phyloP scores from a whole-genome alignment of 129 eudicot species.

The Artemisia argyi region DNA sequence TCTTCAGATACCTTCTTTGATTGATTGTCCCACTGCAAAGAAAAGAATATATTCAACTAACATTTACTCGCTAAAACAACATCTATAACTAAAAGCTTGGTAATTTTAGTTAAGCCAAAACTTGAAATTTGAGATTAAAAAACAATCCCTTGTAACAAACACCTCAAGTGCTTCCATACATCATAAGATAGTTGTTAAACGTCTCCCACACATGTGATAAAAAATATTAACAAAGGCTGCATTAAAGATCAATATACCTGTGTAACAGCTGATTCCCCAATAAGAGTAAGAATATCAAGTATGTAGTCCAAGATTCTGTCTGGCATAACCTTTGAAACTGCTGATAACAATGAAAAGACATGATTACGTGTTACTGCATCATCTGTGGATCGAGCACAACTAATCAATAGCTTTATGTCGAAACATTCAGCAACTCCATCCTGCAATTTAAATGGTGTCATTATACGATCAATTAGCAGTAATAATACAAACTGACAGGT shows the following conservation, averaged over 20 bases:
- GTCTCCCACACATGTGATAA: background rate
- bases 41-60: background rate
- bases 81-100: too few relatives aligned
- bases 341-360: constrained; percentile 63
- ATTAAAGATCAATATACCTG: constrained; percentile 46
- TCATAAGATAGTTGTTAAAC: background rate
- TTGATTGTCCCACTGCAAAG: constrained; percentile 64
- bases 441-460: constrained; percentile 42
- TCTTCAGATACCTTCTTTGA: constrained; percentile 80
- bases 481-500: background rate
- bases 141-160: too few relatives aligned
- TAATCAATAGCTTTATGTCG: constrained; percentile 66
- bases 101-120: too few relatives aligned
- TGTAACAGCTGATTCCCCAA: constrained; percentile 66
- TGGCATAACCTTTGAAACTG: constrained; percentile 67
- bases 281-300: constrained; percentile 62
- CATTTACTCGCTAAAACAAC: too few relatives aligned
- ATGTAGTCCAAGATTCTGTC: constrained; percentile 64
- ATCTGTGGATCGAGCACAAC: constrained; percentile 67
- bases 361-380: constrained; percentile 73
- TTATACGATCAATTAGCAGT: constrained; percentile 8
- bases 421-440: constrained; percentile 30
- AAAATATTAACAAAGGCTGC: background rate
- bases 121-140: too few relatives aligned
- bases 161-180: background rate